Percentiles rank a stretch among this genome's conserved stretches.
These are phyloP conservation scores for Stellera chamaejasme DNA, from an alignment of 345 rosid species.

Conservation along the genomic window DNA sequence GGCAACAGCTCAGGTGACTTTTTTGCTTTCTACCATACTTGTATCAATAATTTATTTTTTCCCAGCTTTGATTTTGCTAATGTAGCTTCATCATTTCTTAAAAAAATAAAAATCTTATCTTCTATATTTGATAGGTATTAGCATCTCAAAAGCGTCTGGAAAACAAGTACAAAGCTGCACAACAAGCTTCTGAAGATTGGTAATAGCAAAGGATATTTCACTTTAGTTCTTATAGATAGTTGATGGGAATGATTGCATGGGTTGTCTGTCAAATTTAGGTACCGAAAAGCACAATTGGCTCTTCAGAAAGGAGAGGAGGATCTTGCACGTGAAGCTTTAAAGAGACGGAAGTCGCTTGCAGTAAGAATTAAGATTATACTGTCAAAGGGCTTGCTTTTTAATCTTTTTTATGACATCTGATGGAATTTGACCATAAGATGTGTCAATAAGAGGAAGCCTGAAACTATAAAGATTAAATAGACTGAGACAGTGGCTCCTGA, in stretches of 20 bases:
- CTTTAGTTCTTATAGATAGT: not conserved
- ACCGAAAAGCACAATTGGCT: slow-evolving; percentile 71
- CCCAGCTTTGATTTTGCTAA: not conserved
- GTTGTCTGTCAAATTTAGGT: slow-evolving; percentile 34
- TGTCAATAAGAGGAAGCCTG: no score
- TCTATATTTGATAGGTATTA: slow-evolving; percentile 38
- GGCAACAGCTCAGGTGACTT: slow-evolving; percentile 73
- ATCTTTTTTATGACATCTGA: not conserved
- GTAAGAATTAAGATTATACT: slow-evolving; percentile 38
- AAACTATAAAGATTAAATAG: no score
- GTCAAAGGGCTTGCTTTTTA: not conserved
- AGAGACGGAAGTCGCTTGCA: slow-evolving; percentile 68
- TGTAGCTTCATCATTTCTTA: not conserved
- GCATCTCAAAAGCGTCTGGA: slow-evolving; percentile 76
- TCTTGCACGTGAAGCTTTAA: slow-evolving; percentile 84
- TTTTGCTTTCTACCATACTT: not conserved
- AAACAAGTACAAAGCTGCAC: slow-evolving; percentile 63
- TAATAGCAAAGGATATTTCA: slow-evolving; percentile 15
- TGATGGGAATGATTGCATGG: not conserved
- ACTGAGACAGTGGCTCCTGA: no score
- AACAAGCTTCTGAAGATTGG: slow-evolving; percentile 75
- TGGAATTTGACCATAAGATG: no score
- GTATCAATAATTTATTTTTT: not conserved
- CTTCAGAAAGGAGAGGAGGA: slow-evolving; percentile 77
- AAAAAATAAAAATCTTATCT: not conserved